Conservation (phyloP, 768 basidiomycete genomes). For the Suillus ampliporus region DNA sequence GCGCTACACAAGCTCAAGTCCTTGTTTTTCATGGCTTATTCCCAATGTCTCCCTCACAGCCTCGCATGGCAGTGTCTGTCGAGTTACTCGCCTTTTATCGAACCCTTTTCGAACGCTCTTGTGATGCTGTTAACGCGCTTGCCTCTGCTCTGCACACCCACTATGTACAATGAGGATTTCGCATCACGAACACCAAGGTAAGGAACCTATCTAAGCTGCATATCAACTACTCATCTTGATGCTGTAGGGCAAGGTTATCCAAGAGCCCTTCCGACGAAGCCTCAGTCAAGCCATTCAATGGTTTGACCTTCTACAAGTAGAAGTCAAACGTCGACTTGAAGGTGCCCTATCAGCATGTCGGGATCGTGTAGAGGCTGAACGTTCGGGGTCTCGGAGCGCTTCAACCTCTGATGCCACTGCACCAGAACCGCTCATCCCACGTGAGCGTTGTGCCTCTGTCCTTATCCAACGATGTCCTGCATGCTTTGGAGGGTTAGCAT, state of each 20-base stretch:
- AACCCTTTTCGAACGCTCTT: constrained; percentile 36
- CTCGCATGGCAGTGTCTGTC: constrained; percentile 27
- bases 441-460: constrained; percentile 7
- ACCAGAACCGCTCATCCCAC: neutral
- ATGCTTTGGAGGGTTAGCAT: constrained; percentile 29
- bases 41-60: constrained; percentile 32
- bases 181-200: neutral
- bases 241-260: constrained; percentile 7
- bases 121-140: constrained; percentile 15
- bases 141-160: constrained; percentile 5
- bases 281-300: constrained; percentile 34
- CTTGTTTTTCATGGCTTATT: constrained; percentile 39
- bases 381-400: too few relatives aligned
- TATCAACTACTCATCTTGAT: neutral
- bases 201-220: constrained; percentile 2
- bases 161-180: neutral
- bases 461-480: constrained; percentile 34
- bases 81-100: constrained; percentile 39
- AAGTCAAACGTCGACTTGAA: constrained; percentile 20
- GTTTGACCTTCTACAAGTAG: constrained; percentile 26
- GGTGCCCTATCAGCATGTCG: constrained; percentile 12
- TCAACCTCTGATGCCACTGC: neutral
- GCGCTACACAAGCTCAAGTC: constrained; percentile 22
- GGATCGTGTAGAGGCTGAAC: neutral
- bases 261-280: constrained; percentile 38